These are phyloP conservation scores for Alternaria infectoria DNA, from an alignment of 2,329 filamentous ascomycete genomes.

Conservation along the genomic window DNA sequence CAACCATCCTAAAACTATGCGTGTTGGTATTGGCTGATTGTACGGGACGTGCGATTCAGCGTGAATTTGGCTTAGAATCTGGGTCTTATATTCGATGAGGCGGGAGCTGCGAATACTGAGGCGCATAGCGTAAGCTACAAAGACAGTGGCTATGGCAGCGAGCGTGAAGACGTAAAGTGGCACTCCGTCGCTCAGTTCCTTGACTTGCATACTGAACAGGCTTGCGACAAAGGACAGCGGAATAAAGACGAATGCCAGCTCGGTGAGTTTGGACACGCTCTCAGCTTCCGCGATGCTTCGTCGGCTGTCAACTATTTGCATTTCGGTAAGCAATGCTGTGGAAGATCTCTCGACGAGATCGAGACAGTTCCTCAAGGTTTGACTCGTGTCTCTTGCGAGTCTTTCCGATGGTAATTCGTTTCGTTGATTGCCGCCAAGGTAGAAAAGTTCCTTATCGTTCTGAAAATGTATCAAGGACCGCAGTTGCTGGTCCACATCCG, in stretches of 20 bases:
- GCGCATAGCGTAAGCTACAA: neutral
- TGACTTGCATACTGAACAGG: slow-evolving; percentile 39
- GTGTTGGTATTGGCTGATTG: neutral
- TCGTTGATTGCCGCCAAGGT: neutral
- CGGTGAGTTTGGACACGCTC: slow-evolving; percentile 39
- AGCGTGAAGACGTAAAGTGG: slow-evolving; percentile 12
- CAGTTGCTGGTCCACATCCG: neutral
- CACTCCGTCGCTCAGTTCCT: slow-evolving; percentile 26
- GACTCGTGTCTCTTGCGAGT: neutral
- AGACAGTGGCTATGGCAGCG: neutral
- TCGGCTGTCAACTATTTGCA: slow-evolving; percentile 37
- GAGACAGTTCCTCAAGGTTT: neutral
- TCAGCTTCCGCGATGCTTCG: slow-evolving; percentile 39
- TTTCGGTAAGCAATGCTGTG: slow-evolving; percentile 46
- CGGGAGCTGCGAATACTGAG: neutral
- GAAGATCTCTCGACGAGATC: neutral
- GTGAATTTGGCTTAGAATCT: neutral
- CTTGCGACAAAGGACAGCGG: slow-evolving; percentile 36
- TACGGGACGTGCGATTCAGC: neutral
- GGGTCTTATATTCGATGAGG: neutral
- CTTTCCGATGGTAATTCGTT: neutral
- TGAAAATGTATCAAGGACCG: neutral
- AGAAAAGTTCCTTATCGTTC: neutral
- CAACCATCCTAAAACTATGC: neutral
- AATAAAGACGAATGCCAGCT: slow-evolving; percentile 44